Conservation (phyloP, 306 rosid genomes). For the Fragaria nilgerrensis region DNA sequence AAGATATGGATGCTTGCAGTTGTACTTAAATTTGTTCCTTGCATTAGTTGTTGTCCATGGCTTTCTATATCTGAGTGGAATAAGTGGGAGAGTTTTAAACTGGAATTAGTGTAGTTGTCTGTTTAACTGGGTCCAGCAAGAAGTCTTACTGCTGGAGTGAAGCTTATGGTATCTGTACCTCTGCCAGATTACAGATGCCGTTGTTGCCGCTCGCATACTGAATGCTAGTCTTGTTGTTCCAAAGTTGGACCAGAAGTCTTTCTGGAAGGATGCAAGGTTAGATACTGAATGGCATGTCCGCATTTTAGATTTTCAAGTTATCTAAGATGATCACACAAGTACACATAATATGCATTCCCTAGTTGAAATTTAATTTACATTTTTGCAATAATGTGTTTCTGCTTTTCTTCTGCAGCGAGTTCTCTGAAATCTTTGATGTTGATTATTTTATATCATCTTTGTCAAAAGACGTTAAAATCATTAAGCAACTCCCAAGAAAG, state of each 20-base stretch:
- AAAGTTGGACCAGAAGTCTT: conserved; percentile 87
- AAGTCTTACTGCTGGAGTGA: conserved; percentile 10
- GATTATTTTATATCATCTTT: conserved; percentile 77
- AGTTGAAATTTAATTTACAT: conserved; percentile 4
- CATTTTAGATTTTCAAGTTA: conserved; percentile 10
- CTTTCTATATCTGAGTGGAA: conserved; percentile 1
- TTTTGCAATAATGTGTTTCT: conserved; percentile 6
- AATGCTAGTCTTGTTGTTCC: conserved; percentile 97
- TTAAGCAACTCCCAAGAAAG: conserved; percentile 76
- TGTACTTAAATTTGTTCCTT: conserved; percentile 5
- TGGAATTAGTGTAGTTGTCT: neutral
- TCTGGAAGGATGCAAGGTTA: conserved; percentile 96
- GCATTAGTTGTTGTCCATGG: conserved; percentile 7
- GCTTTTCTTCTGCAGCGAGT: conserved; percentile 69
- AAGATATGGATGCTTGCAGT: conserved; percentile 8
- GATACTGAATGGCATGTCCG: conserved; percentile 25
- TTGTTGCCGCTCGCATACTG: conserved; percentile 91
- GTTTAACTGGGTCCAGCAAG: neutral
- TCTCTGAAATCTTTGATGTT: conserved; percentile 91
- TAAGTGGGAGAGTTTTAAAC: neutral
- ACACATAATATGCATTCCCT: neutral
- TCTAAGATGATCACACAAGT: neutral
- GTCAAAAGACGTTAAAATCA: conserved; percentile 79
- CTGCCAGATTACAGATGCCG: conserved; percentile 94
- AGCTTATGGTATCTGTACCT: conserved; percentile 27